Evolutionary conservation across 2,329 filamentous ascomycete genomes (phyloP).

Genomic region (Sclerotinia nivalis): DNA sequence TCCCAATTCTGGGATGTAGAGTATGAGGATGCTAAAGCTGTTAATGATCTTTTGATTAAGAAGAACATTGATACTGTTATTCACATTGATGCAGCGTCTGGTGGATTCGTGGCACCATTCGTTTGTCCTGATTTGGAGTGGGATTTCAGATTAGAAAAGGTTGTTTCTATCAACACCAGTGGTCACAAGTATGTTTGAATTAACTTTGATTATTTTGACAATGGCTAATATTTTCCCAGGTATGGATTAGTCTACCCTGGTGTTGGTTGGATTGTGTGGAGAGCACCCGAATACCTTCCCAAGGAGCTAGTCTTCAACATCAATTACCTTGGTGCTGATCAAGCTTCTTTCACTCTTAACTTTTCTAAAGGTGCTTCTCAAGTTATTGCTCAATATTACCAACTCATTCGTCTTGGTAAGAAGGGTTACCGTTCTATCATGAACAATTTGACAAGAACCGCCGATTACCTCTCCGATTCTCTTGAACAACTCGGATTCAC

Average conservation of each 20-base stretch:
- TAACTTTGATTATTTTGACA: background rate
- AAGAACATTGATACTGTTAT: conserved; percentile 78
- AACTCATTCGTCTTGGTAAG: conserved; percentile 92
- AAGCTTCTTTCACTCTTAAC: conserved; percentile 94
- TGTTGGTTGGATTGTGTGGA: conserved; percentile 93
- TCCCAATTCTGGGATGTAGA: background rate
- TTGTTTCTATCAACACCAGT: conserved; percentile 91
- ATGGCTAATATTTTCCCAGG: conserved; percentile 30
- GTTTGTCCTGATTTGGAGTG: conserved; percentile 80
- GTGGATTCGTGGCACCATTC: conserved; percentile 92
- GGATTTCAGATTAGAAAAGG: conserved; percentile 88
- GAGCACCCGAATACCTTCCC: conserved; percentile 77
- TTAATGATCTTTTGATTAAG: conserved; percentile 83
- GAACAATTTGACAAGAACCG: conserved; percentile 85
- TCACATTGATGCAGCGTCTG: conserved; percentile 89
- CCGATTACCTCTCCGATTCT: conserved; percentile 78
- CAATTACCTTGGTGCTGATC: conserved; percentile 95
- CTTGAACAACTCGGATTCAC: conserved; percentile 77
- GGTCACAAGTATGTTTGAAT: conserved; percentile 74
- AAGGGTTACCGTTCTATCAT: conserved; percentile 91
- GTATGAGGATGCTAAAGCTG: conserved; percentile 89
- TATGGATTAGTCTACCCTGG: conserved; percentile 81
- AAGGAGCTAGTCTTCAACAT: conserved; percentile 96
- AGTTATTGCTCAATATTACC: conserved; percentile 96
- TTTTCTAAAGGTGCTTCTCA: conserved; percentile 95